Evolutionary conservation across 306 rosid genomes (phyloP).

Genomic region (Sicyos edulis): DNA sequence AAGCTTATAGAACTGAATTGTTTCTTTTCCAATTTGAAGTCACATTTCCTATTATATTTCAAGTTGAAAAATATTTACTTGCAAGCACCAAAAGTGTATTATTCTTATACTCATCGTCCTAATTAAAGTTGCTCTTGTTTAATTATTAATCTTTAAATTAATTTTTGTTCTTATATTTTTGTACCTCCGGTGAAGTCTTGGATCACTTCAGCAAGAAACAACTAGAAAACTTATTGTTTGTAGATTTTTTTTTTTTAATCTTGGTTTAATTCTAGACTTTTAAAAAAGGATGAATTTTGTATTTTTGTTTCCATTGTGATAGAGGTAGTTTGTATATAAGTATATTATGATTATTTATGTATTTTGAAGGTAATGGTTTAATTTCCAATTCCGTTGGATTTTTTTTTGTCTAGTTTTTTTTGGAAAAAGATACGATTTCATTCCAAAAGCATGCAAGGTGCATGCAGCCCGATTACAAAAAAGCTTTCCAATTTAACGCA

Average conservation of each 20-base stretch:
- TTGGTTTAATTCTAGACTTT: not conserved
- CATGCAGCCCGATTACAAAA: too few species aligned
- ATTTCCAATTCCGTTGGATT: too few species aligned
- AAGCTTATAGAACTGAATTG: not conserved
- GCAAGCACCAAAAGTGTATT: constrained; percentile 13
- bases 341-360: too few species aligned
- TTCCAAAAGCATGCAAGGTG: too few species aligned
- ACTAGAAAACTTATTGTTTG: constrained; percentile 43
- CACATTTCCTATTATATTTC: constrained; percentile 45
- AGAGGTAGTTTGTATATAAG: not conserved
- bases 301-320: not conserved
- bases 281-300: too few species aligned
- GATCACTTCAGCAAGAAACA: constrained; percentile 68
- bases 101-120: not conserved
- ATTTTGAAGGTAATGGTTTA: not conserved
- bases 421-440: too few species aligned
- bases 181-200: constrained; percentile 81
- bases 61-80: constrained; percentile 28
- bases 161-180: constrained; percentile 73
- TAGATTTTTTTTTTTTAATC: too few species aligned
- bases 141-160: constrained; percentile 45
- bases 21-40: not conserved
- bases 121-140: not conserved
- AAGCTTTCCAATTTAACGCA: too few species aligned
- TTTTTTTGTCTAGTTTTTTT: too few species aligned